Conservation (phyloP, 768 basidiomycete species). For the Cystofilobasidium capitatum region DNA sequence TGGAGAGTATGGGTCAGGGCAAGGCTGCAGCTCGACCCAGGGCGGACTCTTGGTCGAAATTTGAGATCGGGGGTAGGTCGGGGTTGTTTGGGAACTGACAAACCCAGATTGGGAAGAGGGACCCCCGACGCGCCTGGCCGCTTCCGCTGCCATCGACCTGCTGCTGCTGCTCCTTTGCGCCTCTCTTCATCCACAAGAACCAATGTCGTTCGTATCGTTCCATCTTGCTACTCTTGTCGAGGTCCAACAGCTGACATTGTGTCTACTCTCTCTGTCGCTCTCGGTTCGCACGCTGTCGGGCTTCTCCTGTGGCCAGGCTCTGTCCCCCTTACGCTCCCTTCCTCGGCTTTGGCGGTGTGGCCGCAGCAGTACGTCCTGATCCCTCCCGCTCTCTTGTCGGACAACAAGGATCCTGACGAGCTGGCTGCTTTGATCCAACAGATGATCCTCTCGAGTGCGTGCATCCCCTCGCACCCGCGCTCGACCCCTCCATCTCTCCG, state of each 20-base stretch:
- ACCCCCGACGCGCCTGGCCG: background rate
- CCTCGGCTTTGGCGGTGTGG: slow-evolving; percentile 72
- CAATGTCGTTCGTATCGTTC: background rate
- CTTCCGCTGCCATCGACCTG: background rate
- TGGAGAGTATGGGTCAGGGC: background rate
- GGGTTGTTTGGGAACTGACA: no score
- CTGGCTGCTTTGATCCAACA: slow-evolving; percentile 36
- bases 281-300: no score
- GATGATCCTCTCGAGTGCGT: slow-evolving; percentile 95
- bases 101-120: no score
- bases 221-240: no score
- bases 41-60: no score
- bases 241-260: no score
- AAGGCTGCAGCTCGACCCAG: no score
- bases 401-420: background rate
- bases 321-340: slow-evolving; percentile 27
- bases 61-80: no score
- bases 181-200: background rate
- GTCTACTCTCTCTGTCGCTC: no score
- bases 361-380: slow-evolving; percentile 65
- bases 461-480: background rate
- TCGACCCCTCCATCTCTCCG: background rate
- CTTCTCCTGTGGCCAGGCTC: slow-evolving; percentile 4
- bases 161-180: no score
- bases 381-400: background rate